phyloP scores from a whole-genome alignment of 257 asterid genomes.

The Solanum medicagineum region DNA sequence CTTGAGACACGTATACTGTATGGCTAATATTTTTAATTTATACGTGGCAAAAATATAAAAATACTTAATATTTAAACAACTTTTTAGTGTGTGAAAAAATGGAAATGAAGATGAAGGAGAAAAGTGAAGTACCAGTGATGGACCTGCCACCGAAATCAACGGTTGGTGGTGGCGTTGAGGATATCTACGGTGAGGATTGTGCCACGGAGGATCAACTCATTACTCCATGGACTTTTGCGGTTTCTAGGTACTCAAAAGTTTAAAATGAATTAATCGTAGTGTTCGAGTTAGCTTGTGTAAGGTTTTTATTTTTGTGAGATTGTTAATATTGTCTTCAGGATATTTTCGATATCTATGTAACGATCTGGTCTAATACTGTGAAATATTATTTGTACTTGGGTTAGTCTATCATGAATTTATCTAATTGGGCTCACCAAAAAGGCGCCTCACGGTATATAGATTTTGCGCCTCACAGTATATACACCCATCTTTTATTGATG shows the following conservation, averaged over 20 bases:
- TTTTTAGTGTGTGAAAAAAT: conserved; percentile 9
- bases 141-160: conserved; percentile 66
- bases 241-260: conserved; percentile 39
- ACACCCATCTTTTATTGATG: too few species aligned
- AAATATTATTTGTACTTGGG: too few species aligned
- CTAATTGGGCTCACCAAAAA: too few species aligned
- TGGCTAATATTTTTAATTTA: not conserved
- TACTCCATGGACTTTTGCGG: conserved; percentile 71
- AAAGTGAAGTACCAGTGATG: conserved; percentile 45
- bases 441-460: too few species aligned
- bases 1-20: not conserved
- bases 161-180: conserved; percentile 78
- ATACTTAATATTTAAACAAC: not conserved
- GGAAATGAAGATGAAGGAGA: conserved; percentile 50
- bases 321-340: too few species aligned
- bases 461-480: too few species aligned
- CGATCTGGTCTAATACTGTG: too few species aligned
- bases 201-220: conserved; percentile 76
- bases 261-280: too few species aligned
- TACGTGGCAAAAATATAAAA: not conserved
- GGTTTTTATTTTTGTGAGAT: too few species aligned
- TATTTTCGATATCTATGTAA: too few species aligned
- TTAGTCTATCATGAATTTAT: too few species aligned
- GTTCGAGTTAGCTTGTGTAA: too few species aligned
- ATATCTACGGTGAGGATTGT: conserved; percentile 79